Evolutionary conservation across 441 rosid species (phyloP).

Genomic region (Gossypium gossypioides): DNA sequence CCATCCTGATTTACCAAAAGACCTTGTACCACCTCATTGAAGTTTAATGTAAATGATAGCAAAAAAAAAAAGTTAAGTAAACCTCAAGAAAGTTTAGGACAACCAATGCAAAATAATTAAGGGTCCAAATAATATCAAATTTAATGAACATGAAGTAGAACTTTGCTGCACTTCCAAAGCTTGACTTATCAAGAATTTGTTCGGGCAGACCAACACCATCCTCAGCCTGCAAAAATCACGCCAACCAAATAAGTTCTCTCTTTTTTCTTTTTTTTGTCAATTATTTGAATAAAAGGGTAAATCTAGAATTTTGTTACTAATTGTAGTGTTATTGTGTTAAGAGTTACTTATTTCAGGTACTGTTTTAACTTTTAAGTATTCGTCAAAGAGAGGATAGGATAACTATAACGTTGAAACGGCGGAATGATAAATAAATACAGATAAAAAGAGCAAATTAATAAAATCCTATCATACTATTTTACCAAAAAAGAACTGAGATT

Average conservation of each 20-base stretch:
- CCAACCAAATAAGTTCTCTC: neutral
- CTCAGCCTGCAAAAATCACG: conserved; percentile 53
- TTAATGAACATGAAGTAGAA: conserved; percentile 51
- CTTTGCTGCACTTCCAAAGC: conserved; percentile 55
- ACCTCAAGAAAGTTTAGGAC: conserved; percentile 83
- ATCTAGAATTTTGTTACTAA: neutral
- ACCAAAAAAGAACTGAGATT: neutral
- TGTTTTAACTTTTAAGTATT: neutral
- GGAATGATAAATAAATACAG: neutral
- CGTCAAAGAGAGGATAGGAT: neutral
- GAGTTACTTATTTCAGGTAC: neutral
- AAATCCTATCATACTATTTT: neutral
- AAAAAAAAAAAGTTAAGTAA: conserved; percentile 2
- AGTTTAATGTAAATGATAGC: neutral
- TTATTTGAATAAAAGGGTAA: neutral
- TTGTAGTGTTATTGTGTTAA: neutral
- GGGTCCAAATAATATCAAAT: conserved; percentile 70
- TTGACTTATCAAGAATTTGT: conserved; percentile 65
- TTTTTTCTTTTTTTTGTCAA: neutral
- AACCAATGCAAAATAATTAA: conserved; percentile 73
- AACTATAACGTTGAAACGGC: neutral
- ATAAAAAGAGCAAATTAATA: neutral
- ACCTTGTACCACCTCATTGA: neutral
- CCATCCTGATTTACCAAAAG: neutral
- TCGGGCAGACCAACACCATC: conserved; percentile 92